These are phyloP conservation scores for Rhizophora mangle DNA, from an alignment of 345 rosid genomes.

Conservation along the genomic window DNA sequence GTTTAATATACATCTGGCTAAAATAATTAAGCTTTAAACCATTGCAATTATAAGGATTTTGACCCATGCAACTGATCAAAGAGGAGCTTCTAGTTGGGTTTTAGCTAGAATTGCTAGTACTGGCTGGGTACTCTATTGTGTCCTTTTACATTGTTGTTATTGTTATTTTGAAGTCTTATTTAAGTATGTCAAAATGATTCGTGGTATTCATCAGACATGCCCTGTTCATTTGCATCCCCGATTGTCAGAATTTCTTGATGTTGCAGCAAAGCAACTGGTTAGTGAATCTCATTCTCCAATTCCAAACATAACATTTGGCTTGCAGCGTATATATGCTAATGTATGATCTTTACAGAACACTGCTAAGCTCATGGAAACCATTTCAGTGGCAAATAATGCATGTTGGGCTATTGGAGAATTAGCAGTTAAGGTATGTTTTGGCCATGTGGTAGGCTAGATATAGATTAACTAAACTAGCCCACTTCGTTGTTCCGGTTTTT, in stretches of 20 bases:
- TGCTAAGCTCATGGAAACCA: slow-evolving; percentile 58
- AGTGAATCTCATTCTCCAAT: slow-evolving; percentile 28
- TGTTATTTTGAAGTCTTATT: not conserved
- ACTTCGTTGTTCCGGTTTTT: not conserved
- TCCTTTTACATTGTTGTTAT: slow-evolving; percentile 2
- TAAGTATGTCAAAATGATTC: not conserved
- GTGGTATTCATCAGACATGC: slow-evolving; percentile 43
- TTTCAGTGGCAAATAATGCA: slow-evolving; percentile 95
- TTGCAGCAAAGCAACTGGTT: slow-evolving; percentile 83
- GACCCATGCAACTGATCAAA: not conserved
- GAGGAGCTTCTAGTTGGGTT: slow-evolving; percentile 9
- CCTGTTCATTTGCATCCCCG: slow-evolving; percentile 65
- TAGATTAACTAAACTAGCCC: not conserved
- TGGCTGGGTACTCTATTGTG: slow-evolving; percentile 2
- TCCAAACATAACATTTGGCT: slow-evolving; percentile 14
- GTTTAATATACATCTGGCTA: slow-evolving; percentile 19
- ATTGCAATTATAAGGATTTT: not conserved
- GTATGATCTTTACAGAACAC: slow-evolving; percentile 48
- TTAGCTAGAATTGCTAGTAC: not conserved
- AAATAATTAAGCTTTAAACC: not conserved
- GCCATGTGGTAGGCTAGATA: not conserved
- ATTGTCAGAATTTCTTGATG: slow-evolving; percentile 55
- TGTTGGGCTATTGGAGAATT: slow-evolving; percentile 99
- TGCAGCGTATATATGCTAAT: slow-evolving; percentile 4
- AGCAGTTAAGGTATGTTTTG: slow-evolving; percentile 69